Evolutionary conservation across 768 basidiomycete species (phyloP), one percentile per base, ranked within the genome.

Genomic region (Symmetrospora coprosmae): DNA sequence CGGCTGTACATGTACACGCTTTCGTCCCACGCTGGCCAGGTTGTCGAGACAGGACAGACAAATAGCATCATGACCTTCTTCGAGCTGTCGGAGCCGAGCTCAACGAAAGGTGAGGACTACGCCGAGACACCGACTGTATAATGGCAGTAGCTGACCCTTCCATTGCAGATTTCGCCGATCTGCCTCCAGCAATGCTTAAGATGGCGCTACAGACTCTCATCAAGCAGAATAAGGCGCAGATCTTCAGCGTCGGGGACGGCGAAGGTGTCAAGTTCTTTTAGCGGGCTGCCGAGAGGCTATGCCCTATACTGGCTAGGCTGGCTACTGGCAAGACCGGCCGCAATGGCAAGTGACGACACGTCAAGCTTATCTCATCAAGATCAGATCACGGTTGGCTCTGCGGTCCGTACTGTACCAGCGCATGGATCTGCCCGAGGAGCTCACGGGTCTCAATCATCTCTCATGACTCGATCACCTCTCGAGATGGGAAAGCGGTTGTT

Each of bases 21-120:
- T 23, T 7, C 38, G 31, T 45, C 35, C 25, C 51, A 33, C 45
- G n/a, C 2, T 40, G 27, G n/a, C 13, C 62, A 74, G 74, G 65
- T 75, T 39, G 67, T 65, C 2, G 73, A 73, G 7, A 73, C 72
- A 25, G 75, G 75, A 0, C 68, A 72, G 52, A 70, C 62, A 6
- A 69, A 69, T 25, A 69, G 68, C 13, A 74, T 76, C 64, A 65
- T 76, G 67, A 76, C 75, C 0, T 73, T 75, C 50, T 75, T 73
- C 63, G 75, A 76, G 53, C 66, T 76, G 11, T 72, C 71, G 1
- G 73, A 75, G 30, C 52, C 17, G 72, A 73, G 56, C 50, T 73
- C 46, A 68, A 70, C 14, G 64, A 72, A 60, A 69, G 66, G 17
- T 72, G 70, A n/a, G n/a, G n/a, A n/a, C n/a, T n/a, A n/a, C n/a